These are phyloP conservation scores for Astraeus odoratus DNA, from an alignment of 768 basidiomycete species.

Conservation along the genomic window DNA sequence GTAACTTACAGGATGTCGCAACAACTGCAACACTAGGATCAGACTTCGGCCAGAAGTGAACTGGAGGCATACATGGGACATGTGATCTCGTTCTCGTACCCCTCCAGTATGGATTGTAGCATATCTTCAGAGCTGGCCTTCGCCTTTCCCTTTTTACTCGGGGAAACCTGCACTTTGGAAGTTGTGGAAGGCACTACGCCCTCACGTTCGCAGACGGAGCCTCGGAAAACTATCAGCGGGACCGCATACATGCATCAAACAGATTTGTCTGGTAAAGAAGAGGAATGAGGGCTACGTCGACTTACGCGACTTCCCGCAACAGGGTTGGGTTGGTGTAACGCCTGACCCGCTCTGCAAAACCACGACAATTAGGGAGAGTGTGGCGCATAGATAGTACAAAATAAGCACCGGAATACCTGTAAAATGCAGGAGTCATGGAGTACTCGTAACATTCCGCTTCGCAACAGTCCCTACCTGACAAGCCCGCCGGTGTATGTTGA, in stretches of 20 bases:
- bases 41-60: background rate
- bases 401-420: background rate
- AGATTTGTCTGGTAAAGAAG: background rate
- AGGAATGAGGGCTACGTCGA: background rate
- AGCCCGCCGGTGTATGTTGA: background rate
- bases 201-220: conserved; percentile 1
- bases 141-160: conserved; percentile 39
- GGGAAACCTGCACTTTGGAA: conserved; percentile 3
- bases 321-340: background rate
- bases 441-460: background rate
- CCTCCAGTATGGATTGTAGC: conserved; percentile 30
- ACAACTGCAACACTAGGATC: conserved; percentile 39
- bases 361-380: too few species aligned
- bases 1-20: conserved; percentile 59
- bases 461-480: background rate
- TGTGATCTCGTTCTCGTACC: conserved; percentile 57
- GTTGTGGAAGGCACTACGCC: conserved; percentile 4
- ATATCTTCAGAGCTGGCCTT: conserved; percentile 25
- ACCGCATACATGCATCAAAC: background rate
- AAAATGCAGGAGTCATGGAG: background rate
- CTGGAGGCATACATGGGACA: conserved; percentile 62
- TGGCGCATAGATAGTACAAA: background rate
- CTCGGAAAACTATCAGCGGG: conserved; percentile 6
- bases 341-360: background rate
- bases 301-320: background rate